Conservation (phyloP, 331 rosid genomes). For the Rhamnella rubrinervis region DNA sequence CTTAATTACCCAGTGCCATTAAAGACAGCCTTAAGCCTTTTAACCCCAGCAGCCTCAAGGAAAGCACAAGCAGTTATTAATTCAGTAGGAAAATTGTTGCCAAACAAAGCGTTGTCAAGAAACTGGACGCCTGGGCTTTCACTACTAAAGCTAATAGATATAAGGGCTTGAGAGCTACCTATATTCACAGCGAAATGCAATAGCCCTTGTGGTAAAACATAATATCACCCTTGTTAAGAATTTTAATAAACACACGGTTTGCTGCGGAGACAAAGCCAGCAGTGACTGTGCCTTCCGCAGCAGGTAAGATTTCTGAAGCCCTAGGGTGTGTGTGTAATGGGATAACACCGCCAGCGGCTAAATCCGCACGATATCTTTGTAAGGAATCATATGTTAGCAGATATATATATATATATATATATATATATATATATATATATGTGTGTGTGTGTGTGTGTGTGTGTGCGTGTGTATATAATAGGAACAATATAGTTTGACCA, state of each 20-base stretch:
- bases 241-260: slow-evolving; percentile 42
- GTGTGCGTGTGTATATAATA: too few relatives aligned
- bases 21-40: slow-evolving; percentile 68
- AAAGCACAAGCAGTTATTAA: slow-evolving; percentile 47
- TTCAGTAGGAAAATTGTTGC: slow-evolving; percentile 52
- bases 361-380: slow-evolving; percentile 43
- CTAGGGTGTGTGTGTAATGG: slow-evolving; percentile 81
- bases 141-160: slow-evolving; percentile 51
- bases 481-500: too few relatives aligned
- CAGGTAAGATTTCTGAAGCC: slow-evolving; percentile 44
- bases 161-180: slow-evolving; percentile 27
- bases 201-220: slow-evolving; percentile 72
- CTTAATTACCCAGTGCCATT: slow-evolving; percentile 28
- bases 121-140: slow-evolving; percentile 63
- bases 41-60: slow-evolving; percentile 41
- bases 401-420: too few relatives aligned
- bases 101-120: slow-evolving; percentile 52
- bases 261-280: slow-evolving; percentile 61
- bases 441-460: too few relatives aligned
- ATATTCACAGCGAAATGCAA: slow-evolving; percentile 59
- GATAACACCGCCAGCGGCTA: slow-evolving; percentile 50
- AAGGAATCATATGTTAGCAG: too few relatives aligned
- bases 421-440: too few relatives aligned
- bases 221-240: slow-evolving; percentile 55
- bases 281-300: slow-evolving; percentile 39